Evolutionary conservation across 202 grass and related monocot genomes (phyloP).

Genomic region (Eragrostis tef): DNA sequence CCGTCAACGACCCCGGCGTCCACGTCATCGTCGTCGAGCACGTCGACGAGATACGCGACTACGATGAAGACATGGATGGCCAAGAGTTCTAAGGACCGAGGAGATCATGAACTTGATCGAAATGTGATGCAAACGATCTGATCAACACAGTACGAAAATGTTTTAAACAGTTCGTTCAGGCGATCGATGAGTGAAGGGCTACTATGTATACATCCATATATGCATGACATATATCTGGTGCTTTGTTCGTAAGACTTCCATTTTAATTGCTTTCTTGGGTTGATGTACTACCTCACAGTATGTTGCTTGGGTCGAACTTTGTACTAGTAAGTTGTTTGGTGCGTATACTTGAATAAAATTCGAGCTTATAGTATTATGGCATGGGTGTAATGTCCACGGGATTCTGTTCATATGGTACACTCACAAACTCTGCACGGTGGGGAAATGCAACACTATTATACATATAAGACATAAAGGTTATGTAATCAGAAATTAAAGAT

Average conservation of each 20-base stretch:
- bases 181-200: not conserved
- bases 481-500: too few species aligned
- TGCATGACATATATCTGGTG: not conserved
- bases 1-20: conserved; percentile 72
- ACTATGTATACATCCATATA: not conserved
- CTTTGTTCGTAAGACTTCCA: conserved; percentile 3
- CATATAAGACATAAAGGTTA: too few species aligned
- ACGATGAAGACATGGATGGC: conserved; percentile 31
- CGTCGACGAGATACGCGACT: conserved; percentile 63
- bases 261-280: not conserved
- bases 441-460: too few species aligned
- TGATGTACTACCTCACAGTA: not conserved
- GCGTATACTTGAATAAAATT: not conserved
- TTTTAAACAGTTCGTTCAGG: not conserved
- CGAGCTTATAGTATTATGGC: too few species aligned
- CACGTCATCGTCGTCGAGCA: conserved; percentile 62
- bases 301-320: not conserved
- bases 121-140: not conserved
- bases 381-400: too few species aligned
- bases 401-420: too few species aligned
- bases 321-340: conserved; percentile 26
- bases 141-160: not conserved
- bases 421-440: too few species aligned
- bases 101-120: not conserved
- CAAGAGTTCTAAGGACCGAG: not conserved